Evolutionary conservation across 1,284 basidiomycete species (phyloP), one percentile per base, ranked within the genome.

Genomic region (Malassezia caprae): DNA sequence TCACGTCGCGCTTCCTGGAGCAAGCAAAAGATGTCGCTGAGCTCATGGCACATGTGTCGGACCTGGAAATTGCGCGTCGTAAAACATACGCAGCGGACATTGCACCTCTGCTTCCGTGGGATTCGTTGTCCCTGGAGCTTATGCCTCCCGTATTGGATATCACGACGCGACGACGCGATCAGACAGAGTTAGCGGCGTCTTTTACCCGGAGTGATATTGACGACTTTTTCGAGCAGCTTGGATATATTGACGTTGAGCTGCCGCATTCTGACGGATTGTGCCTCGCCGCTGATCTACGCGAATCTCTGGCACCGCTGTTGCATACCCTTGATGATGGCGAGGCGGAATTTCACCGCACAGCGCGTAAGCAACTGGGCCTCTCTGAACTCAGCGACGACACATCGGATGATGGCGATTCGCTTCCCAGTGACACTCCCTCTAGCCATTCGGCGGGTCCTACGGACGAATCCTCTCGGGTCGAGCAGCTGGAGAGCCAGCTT

Each of bases 1-100:
- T 93, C 73, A 59, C 60, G 4, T 57, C 52, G 15, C 55, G 60
- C 35, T 72, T 71, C 48, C 49, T 73, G 10, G 48, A 47, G 34
- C 64, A 67, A 35, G 63, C 66, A 3, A 65, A 71, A 46, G 53
- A 59, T 21, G 52, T 74, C 8, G 72, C 72, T 1, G 70, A 74
- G 56, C 63, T 74, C 42, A 70, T 74, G 69, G 70, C 70, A 15
- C 62, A 66, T 37, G 31, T 68, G 8, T 62, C 64, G 8, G 65
- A 64, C 7, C 45, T 58, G 2, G 72, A 73, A 42, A 60, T 56
- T 48, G 60, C 59, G 56, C 58, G 65, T 1, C 61, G 72, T 23
- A 60, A 62, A 24, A 48, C 64, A 31, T 66, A 65, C 26, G 51
- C 59, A 28, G 54, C 26, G 24, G 61, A 64, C 42, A 57, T 69